Base-by-base conservation (phyloP, 2,329 filamentous ascomycete species). In the Penicillium sp. region DNA sequence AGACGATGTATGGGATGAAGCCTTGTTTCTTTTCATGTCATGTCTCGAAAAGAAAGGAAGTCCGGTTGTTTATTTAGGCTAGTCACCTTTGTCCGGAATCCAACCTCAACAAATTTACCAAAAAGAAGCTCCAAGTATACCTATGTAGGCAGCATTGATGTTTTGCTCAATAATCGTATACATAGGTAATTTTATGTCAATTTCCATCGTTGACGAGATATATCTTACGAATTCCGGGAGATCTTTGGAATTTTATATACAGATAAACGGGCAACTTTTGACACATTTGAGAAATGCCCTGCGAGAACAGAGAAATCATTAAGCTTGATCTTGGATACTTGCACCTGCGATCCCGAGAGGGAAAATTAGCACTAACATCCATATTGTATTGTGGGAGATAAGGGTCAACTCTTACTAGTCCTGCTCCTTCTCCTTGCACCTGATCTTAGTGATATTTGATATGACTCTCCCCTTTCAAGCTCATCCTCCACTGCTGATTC, bases 401-500 rank as follows among this genome's bases (percentile, higher is more conserved):
- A 26, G 12, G 23, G 20, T 23, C 40, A 43, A 9, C 3, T 21
- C 49, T 55, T 43, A 30, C 49, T 55, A 45, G 50, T 58, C 35
- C 40, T 52, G 30, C 57, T 59, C 24, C 53, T 54, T 33, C 51
- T 59, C 56, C 59, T 59, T 38, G 50, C 56, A 33, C 21, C 38
- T 12, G 52, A 47, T 23, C 53, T 56, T 9, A 46, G 42, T 21
- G 50, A 47, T 28, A 60, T 65, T 56, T 74, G 72, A 62, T 74
- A 70, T 30, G 65, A 65, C 59, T 76, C 74, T 5, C 75, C 75
- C 51, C 73, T 67, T 57, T 77, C 75, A 46, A 77, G 48, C 38
- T 71, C 68, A 62, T 72, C 72, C 43, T 72, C 73, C 11, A 73
- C 61, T 1, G 65, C 63, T 24, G 66, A 68, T 28, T 69, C 71